phyloP scores from a whole-genome alignment of 2,329 filamentous ascomycete genomes.

The Aspergillus transmontanensis region DNA sequence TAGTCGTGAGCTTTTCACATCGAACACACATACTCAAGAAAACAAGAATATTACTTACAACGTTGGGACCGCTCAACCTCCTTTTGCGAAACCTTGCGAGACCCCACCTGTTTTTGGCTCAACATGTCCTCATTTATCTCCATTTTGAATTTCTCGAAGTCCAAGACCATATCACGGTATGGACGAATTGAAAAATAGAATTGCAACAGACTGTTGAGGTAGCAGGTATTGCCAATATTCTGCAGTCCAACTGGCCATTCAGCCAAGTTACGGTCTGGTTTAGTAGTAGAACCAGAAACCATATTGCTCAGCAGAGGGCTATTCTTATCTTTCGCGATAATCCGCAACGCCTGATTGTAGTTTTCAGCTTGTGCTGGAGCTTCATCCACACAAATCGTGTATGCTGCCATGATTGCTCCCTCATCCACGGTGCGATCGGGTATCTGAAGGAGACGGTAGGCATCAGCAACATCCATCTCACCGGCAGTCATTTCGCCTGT shows the following conservation, averaged over 20 bases:
- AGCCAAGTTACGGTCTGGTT: slow-evolving; percentile 38
- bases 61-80: slow-evolving; percentile 66
- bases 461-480: slow-evolving; percentile 60
- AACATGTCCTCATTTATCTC: slow-evolving; percentile 66
- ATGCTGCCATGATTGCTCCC: slow-evolving; percentile 53
- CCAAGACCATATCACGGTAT: slow-evolving; percentile 76
- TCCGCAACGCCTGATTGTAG: slow-evolving; percentile 50
- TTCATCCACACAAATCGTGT: slow-evolving; percentile 49
- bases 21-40: background rate
- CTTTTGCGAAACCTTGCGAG: slow-evolving; percentile 63
- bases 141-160: slow-evolving; percentile 72
- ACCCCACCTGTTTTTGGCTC: slow-evolving; percentile 72
- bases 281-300: slow-evolving; percentile 33
- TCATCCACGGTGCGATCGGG: slow-evolving; percentile 55
- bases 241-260: slow-evolving; percentile 80
- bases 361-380: slow-evolving; percentile 48
- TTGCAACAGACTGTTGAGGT: slow-evolving; percentile 93
- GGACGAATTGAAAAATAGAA: slow-evolving; percentile 90
- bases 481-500: slow-evolving; percentile 53
- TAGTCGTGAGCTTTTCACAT: slow-evolving; percentile 5
- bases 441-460: slow-evolving; percentile 55
- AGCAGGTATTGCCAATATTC: slow-evolving; percentile 98
- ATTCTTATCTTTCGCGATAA: slow-evolving; percentile 49
- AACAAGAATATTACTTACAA: slow-evolving; percentile 60
- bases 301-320: slow-evolving; percentile 40